These are phyloP conservation scores for Blastomyces silverae DNA, from an alignment of 2,329 filamentous ascomycete species.

Conservation along the genomic window DNA sequence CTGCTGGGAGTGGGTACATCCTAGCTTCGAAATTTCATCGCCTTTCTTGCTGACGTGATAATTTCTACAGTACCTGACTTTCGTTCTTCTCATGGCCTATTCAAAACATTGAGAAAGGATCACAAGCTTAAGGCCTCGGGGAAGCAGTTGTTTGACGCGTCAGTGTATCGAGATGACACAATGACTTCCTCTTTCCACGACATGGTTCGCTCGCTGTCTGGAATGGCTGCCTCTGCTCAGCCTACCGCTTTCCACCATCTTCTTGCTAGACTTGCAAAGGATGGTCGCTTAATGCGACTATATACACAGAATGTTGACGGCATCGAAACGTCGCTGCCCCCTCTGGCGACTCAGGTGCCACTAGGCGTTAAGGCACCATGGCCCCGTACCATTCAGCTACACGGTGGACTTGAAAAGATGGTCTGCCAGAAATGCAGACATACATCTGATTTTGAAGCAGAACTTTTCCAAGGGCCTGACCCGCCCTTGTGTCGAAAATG, in stretches of 20 bases:
- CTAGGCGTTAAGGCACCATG: slow-evolving; percentile 79
- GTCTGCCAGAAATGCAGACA: slow-evolving; percentile 87
- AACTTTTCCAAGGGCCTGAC: slow-evolving; percentile 75
- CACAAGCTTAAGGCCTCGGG: slow-evolving; percentile 90
- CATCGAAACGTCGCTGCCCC: slow-evolving; percentile 76
- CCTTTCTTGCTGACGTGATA: slow-evolving; percentile 17
- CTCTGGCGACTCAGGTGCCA: slow-evolving; percentile 72
- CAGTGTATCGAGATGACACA: slow-evolving; percentile 86
- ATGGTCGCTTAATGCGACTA: slow-evolving; percentile 78
- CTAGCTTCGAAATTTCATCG: slow-evolving; percentile 18
- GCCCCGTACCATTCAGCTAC: slow-evolving; percentile 88
- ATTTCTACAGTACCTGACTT: slow-evolving; percentile 73
- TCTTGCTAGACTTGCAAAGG: slow-evolving; percentile 78
- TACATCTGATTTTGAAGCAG: slow-evolving; percentile 66
- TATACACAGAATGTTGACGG: slow-evolving; percentile 98
- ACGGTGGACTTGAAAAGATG: slow-evolving; percentile 93
- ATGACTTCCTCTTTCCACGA: slow-evolving; percentile 88
- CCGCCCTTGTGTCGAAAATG: slow-evolving; percentile 75
- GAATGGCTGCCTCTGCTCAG: slow-evolving; percentile 66
- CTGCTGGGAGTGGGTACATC: slow-evolving; percentile 69
- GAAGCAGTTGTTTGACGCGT: slow-evolving; percentile 93
- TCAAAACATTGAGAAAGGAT: slow-evolving; percentile 74
- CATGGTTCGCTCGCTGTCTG: slow-evolving; percentile 86
- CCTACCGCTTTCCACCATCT: slow-evolving; percentile 91
- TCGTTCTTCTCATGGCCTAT: slow-evolving; percentile 82